Conservation (phyloP, 2,329 filamentous ascomycete species). For the Talaromyces sp. region DNA sequence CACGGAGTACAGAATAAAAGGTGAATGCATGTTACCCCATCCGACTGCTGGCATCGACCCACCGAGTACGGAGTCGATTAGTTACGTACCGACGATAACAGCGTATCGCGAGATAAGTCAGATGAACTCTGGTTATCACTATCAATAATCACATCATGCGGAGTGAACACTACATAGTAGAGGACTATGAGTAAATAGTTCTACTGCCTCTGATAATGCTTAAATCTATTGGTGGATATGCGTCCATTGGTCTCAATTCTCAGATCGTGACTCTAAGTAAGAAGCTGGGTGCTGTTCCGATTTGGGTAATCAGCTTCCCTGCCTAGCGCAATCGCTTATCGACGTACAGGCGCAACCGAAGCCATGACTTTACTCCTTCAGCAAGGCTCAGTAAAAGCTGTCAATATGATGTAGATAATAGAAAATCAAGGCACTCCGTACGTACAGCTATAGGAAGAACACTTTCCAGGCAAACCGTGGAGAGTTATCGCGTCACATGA, state of each 20-base stretch:
- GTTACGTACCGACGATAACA: background rate
- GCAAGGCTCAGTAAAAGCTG: background rate
- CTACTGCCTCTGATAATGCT: background rate
- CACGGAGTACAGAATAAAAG: background rate
- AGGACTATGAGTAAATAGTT: background rate
- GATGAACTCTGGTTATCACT: background rate
- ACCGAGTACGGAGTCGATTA: background rate
- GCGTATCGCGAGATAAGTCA: background rate
- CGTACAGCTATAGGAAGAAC: background rate
- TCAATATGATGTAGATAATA: background rate
- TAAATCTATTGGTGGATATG: background rate
- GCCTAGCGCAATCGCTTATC: background rate
- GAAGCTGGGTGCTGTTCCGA: background rate
- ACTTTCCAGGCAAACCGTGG: background rate
- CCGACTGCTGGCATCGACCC: background rate
- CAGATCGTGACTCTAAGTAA: background rate
- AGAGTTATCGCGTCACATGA: constrained; percentile 8
- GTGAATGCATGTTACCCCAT: background rate
- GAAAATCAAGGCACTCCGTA: background rate
- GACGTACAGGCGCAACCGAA: background rate
- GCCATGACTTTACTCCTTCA: no score
- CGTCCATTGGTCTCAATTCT: background rate
- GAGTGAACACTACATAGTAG: background rate
- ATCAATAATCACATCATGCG: background rate
- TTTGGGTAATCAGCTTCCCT: constrained; percentile 3